Base-by-base conservation (phyloP, 1,284 basidiomycete species). In the Rhodotorula sp. region DNA sequence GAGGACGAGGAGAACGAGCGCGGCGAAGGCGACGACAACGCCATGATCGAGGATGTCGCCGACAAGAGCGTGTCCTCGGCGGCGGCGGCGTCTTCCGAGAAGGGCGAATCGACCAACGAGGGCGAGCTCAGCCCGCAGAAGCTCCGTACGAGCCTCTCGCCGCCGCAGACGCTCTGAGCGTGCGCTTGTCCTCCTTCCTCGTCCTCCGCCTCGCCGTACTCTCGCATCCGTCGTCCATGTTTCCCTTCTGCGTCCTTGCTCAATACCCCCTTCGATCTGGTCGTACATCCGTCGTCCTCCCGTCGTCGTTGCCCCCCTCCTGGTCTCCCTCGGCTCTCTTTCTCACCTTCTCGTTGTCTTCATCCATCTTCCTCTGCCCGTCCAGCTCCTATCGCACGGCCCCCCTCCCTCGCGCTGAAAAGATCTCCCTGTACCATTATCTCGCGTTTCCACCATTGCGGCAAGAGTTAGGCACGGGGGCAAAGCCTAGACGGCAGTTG, bases 111-210 rank as follows among this genome's bases (percentile, higher is more conserved):
- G 53, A 27, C 27, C 12, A 44, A 36, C 19, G 39, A 55, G 48
- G 29, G 21, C 21, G 61, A 63, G 32, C 58, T 62, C 21, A 44
- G 48, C 36, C 32, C 69, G 55, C 53, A 25, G 48, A 58, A 51
- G 66, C 37, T 57, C 22, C 57, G 57, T 25, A 59, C 57, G 50
- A 60, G 57, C n/a, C 50, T 48, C 39, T 59, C 56, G 44, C 50
- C 58, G 46, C 34, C 68, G 21, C 36, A 56, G 53, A 67, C 58
- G 37, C 22, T 65, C 37, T 66, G 48, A 50, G 34, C 48, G 13
- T 29, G 9, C 15, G 19, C 57, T 13, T 21, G 15, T 29, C 5
- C 41, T 44, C 39, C 19, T 7, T 34, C 3, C 32, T 50, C 46
- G 29, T 25, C 2, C 46, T 19, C 15, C 48, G 22, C 46, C 60